phyloP scores from a whole-genome alignment of 2,329 filamentous ascomycete species.

The Nigrospora sphaerica region DNA sequence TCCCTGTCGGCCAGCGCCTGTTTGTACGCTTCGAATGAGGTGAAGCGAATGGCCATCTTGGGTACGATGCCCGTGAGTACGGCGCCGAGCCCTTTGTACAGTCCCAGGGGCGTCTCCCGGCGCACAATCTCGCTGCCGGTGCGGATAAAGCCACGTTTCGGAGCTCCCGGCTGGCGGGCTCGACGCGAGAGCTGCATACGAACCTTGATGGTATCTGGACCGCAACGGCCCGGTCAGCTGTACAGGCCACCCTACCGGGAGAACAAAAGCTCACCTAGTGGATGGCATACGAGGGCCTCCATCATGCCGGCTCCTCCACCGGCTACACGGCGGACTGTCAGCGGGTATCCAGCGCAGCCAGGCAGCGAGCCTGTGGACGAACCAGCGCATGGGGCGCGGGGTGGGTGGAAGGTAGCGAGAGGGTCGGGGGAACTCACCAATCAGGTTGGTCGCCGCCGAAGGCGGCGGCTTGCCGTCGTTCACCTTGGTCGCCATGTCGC shows the following conservation, averaged over 20 bases:
- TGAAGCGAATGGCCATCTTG: conserved; percentile 99
- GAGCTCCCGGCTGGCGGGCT: conserved; percentile 73
- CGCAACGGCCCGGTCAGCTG: too few relatives aligned
- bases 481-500: conserved; percentile 33
- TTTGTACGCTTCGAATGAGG: conserved; percentile 95
- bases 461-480: conserved; percentile 64
- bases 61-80: conserved; percentile 94
- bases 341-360: conserved; percentile 10
- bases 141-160: conserved; percentile 77
- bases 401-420: conserved; percentile 2
- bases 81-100: conserved; percentile 98
- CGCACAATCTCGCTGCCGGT: conserved; percentile 83
- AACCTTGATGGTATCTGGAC: conserved; percentile 91
- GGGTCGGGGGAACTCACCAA: conserved; percentile 51
- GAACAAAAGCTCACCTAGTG: conserved; percentile 57
- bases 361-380: too few relatives aligned
- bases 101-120: conserved; percentile 82
- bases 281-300: conserved; percentile 95
- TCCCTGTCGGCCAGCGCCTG: conserved; percentile 63
- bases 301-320: conserved; percentile 98
- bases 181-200: conserved; percentile 96
- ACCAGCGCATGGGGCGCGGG: not conserved
- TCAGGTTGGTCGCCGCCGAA: conserved; percentile 82
- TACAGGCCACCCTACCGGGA: not conserved
- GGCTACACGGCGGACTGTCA: conserved; percentile 43